Conservation (phyloP, 495 filamentous ascomycete species). For the Aspergillus affinis region DNA sequence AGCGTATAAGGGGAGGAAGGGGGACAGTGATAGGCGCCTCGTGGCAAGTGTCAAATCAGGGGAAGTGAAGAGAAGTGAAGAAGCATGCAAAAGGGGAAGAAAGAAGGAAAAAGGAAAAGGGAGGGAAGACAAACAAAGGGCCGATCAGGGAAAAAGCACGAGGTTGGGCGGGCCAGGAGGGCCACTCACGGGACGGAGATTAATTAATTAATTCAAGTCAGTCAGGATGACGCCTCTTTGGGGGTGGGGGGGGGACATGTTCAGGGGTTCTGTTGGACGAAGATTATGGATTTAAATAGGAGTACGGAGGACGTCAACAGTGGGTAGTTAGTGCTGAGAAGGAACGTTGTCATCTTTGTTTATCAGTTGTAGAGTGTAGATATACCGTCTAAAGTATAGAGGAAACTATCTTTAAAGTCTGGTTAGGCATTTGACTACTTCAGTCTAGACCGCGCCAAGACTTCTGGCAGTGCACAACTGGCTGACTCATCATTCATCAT, state of each 20-base stretch:
- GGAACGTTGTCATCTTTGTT: too few relatives aligned
- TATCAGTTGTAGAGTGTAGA: too few relatives aligned
- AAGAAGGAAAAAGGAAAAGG: slow-evolving; percentile 2
- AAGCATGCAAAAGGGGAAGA: background rate
- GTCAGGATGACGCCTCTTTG: too few relatives aligned
- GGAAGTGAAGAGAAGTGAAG: background rate
- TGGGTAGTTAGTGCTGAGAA: too few relatives aligned
- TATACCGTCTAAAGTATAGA: too few relatives aligned
- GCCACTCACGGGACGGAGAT: background rate
- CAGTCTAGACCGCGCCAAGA: background rate
- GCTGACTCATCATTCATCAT: background rate
- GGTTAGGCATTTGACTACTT: too few relatives aligned
- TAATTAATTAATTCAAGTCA: background rate
- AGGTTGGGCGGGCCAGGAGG: background rate
- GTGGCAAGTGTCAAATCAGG: background rate
- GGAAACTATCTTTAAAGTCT: too few relatives aligned
- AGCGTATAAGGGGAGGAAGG: background rate
- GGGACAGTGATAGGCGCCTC: background rate
- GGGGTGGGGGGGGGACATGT: too few relatives aligned
- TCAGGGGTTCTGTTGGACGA: too few relatives aligned
- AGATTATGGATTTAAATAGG: too few relatives aligned
- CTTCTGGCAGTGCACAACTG: background rate
- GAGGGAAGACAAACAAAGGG: background rate
- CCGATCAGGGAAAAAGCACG: background rate
- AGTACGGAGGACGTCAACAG: too few relatives aligned